Conservation (phyloP, 2,329 filamentous ascomycete species). For the Chaetomiaceae sp. region DNA sequence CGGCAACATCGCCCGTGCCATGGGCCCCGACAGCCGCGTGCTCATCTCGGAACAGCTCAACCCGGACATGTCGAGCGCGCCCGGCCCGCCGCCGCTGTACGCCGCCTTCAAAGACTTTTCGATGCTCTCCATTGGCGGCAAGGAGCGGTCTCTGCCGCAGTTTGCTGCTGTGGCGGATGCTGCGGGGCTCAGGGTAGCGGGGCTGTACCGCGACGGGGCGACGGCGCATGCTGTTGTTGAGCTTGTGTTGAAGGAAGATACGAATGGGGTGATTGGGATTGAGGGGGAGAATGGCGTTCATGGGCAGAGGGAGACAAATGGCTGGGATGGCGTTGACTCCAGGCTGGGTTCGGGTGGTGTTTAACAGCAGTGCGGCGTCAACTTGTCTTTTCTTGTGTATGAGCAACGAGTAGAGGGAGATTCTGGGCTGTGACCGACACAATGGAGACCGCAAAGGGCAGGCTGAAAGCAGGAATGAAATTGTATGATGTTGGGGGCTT, state of each 20-base stretch:
- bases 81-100: constrained; percentile 20
- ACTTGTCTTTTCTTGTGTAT: too few species aligned
- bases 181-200: constrained; percentile 23
- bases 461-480: too few species aligned
- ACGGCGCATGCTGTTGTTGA: constrained; percentile 26
- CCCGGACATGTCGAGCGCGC: neutral
- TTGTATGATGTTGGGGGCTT: too few species aligned
- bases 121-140: constrained; percentile 27
- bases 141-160: constrained; percentile 24
- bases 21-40: constrained; percentile 17
- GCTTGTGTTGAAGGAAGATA: constrained; percentile 12
- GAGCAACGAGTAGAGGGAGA: too few species aligned
- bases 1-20: constrained; percentile 18
- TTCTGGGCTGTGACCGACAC: too few species aligned
- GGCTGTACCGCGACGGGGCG: constrained; percentile 17
- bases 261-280: neutral
- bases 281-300: neutral
- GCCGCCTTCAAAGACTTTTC: constrained; percentile 27
- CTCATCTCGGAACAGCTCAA: constrained; percentile 26
- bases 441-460: too few species aligned
- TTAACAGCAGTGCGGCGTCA: too few species aligned
- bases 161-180: constrained; percentile 17
- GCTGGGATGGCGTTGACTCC: too few species aligned
- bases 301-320: too few species aligned
- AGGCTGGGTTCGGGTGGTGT: too few species aligned